These are phyloP conservation scores for Suillus decipiens DNA, from an alignment of 768 basidiomycete genomes.

Conservation along the genomic window DNA sequence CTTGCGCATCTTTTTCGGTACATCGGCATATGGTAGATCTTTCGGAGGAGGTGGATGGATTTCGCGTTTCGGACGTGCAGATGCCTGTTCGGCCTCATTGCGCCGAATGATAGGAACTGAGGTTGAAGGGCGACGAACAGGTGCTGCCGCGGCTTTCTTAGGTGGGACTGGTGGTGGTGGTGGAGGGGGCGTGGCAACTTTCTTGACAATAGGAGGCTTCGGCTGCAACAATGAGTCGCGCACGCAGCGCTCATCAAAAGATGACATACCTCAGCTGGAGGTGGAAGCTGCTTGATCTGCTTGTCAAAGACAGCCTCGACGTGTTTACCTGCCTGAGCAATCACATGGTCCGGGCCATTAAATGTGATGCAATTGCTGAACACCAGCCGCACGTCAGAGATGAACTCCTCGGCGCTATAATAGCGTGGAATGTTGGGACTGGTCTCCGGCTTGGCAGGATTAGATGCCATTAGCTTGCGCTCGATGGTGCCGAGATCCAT, in stretches of 20 bases:
- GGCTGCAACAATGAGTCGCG: conserved; percentile 30
- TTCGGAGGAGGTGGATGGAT: conserved; percentile 95
- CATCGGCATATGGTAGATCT: conserved; percentile 83
- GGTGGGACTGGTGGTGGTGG: conserved; percentile 34
- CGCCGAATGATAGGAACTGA: conserved; percentile 84
- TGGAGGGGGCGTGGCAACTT: conserved; percentile 38
- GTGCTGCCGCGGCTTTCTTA: conserved; percentile 37
- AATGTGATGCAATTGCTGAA: conserved; percentile 88
- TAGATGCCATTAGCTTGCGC: conserved; percentile 79
- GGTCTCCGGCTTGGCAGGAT: conserved; percentile 72
- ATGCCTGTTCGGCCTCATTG: conserved; percentile 55
- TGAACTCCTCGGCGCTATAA: conserved; percentile 73
- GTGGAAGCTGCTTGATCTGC: conserved; percentile 81
- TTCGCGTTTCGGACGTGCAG: conserved; percentile 92
- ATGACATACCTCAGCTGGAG: conserved; percentile 67
- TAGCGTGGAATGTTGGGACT: conserved; percentile 79
- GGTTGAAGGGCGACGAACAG: conserved; percentile 72
- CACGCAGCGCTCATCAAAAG: conserved; percentile 19
- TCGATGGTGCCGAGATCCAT: conserved; percentile 97
- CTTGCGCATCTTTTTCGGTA: conserved; percentile 67
- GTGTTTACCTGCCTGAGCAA: conserved; percentile 78
- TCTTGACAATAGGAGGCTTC: conserved; percentile 49
- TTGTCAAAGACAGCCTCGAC: conserved; percentile 88
- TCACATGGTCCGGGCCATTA: conserved; percentile 88
- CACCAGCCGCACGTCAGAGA: conserved; percentile 82